These are phyloP conservation scores for Podospora comata DNA, from an alignment of 495 filamentous ascomycete genomes.

Conservation along the genomic window DNA sequence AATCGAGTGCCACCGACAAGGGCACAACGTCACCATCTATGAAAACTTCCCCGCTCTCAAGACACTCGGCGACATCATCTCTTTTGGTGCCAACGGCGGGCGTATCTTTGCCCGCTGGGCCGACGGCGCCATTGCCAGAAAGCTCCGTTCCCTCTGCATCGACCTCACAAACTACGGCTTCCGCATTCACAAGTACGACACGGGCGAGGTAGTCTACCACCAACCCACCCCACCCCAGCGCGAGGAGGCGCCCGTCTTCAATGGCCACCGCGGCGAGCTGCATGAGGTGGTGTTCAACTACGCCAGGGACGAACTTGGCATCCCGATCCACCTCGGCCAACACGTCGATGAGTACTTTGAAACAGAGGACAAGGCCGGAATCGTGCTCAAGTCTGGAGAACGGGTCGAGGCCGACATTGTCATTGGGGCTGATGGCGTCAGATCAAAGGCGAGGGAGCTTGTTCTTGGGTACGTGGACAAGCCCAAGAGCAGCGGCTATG, in stretches of 20 bases:
- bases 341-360: slow-evolving; percentile 57
- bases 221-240: slow-evolving; percentile 45
- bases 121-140: slow-evolving; percentile 43
- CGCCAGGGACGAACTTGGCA: slow-evolving; percentile 51
- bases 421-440: slow-evolving; percentile 58
- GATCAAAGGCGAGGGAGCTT: slow-evolving; percentile 55
- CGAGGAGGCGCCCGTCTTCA: slow-evolving; percentile 55
- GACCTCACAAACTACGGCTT: slow-evolving; percentile 53
- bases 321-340: slow-evolving; percentile 55
- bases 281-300: slow-evolving; percentile 59
- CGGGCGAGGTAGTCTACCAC: slow-evolving; percentile 58
- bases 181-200: slow-evolving; percentile 59
- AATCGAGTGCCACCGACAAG: slow-evolving; percentile 61
- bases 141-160: slow-evolving; percentile 51
- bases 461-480: slow-evolving; percentile 60
- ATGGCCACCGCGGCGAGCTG: slow-evolving; percentile 59
- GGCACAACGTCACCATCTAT: slow-evolving; percentile 57
- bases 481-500: slow-evolving; percentile 57
- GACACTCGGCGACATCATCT: slow-evolving; percentile 61
- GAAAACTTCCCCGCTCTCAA: slow-evolving; percentile 59
- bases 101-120: slow-evolving; percentile 55
- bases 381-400: slow-evolving; percentile 51
- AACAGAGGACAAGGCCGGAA: slow-evolving; percentile 49
- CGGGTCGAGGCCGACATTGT: slow-evolving; percentile 53
- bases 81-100: slow-evolving; percentile 59